phyloP scores from a whole-genome alignment of 2,329 filamentous ascomycete genomes.

The Cercospora zeina region DNA sequence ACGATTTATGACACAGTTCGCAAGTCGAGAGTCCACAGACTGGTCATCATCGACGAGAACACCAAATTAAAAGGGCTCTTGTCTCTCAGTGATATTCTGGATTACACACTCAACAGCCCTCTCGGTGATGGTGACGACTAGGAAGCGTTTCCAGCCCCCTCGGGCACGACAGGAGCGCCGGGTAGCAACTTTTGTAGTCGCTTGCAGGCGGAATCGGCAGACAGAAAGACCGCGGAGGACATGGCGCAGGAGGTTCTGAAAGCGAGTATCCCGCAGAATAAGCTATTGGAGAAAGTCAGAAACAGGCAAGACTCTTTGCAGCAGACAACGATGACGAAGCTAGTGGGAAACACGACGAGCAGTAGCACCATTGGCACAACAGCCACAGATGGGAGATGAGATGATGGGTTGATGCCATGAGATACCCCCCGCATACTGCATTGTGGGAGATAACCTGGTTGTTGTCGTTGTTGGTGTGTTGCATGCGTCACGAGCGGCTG shows the following conservation, averaged over 20 bases:
- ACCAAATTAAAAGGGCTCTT: constrained; percentile 84
- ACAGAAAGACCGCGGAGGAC: neutral
- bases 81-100: constrained; percentile 92
- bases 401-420: neutral
- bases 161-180: neutral
- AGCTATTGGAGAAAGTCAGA: constrained; percentile 7
- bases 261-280: constrained; percentile 6
- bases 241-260: constrained; percentile 2
- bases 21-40: constrained; percentile 87
- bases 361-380: neutral
- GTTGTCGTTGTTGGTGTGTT: neutral
- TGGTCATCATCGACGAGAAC: constrained; percentile 90
- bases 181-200: neutral
- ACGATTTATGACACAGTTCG: constrained; percentile 96
- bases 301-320: constrained; percentile 8
- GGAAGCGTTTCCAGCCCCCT: constrained; percentile 2
- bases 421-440: neutral
- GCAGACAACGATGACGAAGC: neutral
- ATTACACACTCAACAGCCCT: constrained; percentile 70
- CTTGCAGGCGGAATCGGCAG: neutral
- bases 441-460: neutral
- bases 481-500: neutral
- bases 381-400: constrained; percentile 3
- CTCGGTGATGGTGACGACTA: constrained; percentile 35
- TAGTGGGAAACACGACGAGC: neutral